Evolutionary conservation across 805 yeast genomes (phyloP).

Genomic region (Saccharomycopsis guyanensis): DNA sequence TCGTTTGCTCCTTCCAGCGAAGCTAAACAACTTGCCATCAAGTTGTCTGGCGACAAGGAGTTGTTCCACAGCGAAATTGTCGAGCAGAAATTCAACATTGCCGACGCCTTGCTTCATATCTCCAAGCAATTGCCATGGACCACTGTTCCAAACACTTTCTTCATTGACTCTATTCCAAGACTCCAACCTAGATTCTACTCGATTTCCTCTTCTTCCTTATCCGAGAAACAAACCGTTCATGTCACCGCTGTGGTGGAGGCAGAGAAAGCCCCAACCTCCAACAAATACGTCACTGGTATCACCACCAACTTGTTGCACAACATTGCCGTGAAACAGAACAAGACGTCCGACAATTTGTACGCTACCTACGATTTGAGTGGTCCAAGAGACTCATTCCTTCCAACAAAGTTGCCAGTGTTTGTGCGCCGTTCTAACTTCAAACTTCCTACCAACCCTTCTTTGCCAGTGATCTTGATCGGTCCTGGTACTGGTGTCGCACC

Average conservation of each 20-base stretch:
- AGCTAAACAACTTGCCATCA: constrained; percentile 39
- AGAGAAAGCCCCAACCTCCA: constrained; percentile 28
- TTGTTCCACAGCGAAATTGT: constrained; percentile 61
- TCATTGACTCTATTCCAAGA: constrained; percentile 73
- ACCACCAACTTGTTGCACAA: constrained; percentile 81
- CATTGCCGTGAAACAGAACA: constrained; percentile 54
- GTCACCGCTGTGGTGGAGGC: constrained; percentile 92
- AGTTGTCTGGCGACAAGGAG: constrained; percentile 60
- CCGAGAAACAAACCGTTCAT: constrained; percentile 68
- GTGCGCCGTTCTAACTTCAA: constrained; percentile 93
- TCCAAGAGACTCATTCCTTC: constrained; percentile 52
- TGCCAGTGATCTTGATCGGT: constrained; percentile 88
- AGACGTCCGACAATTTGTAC: constrained; percentile 26
- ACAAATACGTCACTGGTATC: constrained; percentile 52
- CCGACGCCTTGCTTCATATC: constrained; percentile 59
- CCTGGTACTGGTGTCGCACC: constrained; percentile 99
- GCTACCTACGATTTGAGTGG: constrained; percentile 69
- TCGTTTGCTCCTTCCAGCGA: constrained; percentile 73
- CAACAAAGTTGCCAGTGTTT: constrained; percentile 73
- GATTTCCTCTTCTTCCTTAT: constrained; percentile 79
- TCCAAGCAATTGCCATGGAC: constrained; percentile 67
- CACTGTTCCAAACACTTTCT: constrained; percentile 71
- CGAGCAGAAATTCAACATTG: constrained; percentile 54
- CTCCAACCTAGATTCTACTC: constrained; percentile 95
- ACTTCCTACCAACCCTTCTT: constrained; percentile 75